These are phyloP conservation scores for Coelastrella sp. DNA, from an alignment of 139 green algal species.

Conservation along the genomic window DNA sequence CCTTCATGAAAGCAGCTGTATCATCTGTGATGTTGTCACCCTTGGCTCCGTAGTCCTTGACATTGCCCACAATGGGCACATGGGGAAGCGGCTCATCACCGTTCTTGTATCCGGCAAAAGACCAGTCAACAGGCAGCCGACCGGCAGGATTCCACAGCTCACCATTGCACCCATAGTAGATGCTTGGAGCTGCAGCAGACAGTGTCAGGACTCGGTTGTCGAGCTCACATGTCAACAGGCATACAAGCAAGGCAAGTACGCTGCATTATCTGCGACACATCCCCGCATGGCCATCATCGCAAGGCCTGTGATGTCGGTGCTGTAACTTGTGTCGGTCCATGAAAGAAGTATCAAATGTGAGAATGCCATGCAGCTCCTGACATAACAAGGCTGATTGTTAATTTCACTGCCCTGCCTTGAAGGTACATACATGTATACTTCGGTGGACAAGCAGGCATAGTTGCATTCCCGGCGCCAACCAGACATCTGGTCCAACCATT, in stretches of 20 bases:
- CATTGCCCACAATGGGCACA: conserved; percentile 29
- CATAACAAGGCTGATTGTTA: too few relatives aligned
- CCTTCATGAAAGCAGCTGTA: conserved; percentile 33
- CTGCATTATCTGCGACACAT: not conserved
- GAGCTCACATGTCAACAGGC: not conserved
- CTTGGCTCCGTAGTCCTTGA: conserved; percentile 41
- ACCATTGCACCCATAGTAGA: conserved; percentile 33
- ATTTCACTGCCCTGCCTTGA: too few relatives aligned
- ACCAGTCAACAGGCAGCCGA: conserved; percentile 31
- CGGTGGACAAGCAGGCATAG: not conserved
- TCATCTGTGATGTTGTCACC: conserved; percentile 45
- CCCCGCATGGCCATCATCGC: too few relatives aligned
- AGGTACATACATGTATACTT: conserved; percentile 24
- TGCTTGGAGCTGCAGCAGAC: conserved; percentile 23
- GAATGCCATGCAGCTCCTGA: too few relatives aligned
- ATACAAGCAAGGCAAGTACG: not conserved
- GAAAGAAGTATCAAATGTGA: too few relatives aligned
- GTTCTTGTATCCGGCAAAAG: conserved; percentile 20
- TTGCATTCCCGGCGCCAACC: not conserved
- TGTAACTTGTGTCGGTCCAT: too few relatives aligned
- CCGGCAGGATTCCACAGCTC: conserved; percentile 37
- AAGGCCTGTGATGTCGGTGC: too few relatives aligned
- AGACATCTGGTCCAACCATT: conserved; percentile 24
- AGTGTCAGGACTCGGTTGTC: too few relatives aligned
- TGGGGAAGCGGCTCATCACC: conserved; percentile 27